phyloP scores from a whole-genome alignment of 2,329 filamentous ascomycete species.

The Chaetomiaceae sp. region DNA sequence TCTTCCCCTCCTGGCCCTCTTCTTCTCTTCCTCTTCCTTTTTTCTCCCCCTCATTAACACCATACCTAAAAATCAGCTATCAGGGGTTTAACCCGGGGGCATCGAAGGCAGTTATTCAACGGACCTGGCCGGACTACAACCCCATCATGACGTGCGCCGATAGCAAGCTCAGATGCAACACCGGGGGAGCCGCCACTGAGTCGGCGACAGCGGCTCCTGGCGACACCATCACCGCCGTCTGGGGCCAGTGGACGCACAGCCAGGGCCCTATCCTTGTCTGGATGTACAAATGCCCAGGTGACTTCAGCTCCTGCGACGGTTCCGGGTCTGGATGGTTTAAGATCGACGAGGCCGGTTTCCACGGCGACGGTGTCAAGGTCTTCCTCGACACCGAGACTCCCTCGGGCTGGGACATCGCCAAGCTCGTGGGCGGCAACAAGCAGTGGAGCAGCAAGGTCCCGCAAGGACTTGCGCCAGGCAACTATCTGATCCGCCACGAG shows the following conservation, averaged over 20 bases:
- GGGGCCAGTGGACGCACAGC: slow-evolving; percentile 54
- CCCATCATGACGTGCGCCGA: slow-evolving; percentile 44
- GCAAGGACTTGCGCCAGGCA: slow-evolving; percentile 43
- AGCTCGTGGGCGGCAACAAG: slow-evolving; percentile 23
- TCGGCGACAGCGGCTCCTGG: slow-evolving; percentile 44
- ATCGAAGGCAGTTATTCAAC: slow-evolving; percentile 47
- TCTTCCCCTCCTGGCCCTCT: too few relatives aligned
- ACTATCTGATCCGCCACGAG: slow-evolving; percentile 55
- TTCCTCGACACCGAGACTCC: slow-evolving; percentile 10
- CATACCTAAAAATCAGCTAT: slow-evolving; percentile 11
- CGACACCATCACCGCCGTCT: slow-evolving; percentile 44
- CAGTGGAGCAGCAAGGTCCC: slow-evolving; percentile 51
- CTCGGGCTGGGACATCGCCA: slow-evolving; percentile 11
- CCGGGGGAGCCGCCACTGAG: slow-evolving; percentile 43
- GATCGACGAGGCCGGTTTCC: slow-evolving; percentile 47
- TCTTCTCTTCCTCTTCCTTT: too few relatives aligned
- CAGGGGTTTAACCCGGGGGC: slow-evolving; percentile 45
- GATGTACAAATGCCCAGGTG: slow-evolving; percentile 48
- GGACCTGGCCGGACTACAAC: slow-evolving; percentile 55
- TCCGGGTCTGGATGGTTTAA: slow-evolving; percentile 54
- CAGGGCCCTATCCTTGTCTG: slow-evolving; percentile 57
- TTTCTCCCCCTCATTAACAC: not conserved
- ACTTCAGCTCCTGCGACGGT: slow-evolving; percentile 47
- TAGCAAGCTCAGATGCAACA: slow-evolving; percentile 51
- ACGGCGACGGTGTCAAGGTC: slow-evolving; percentile 20